Base-by-base conservation (phyloP, 768 basidiomycete species). In the Leccinum uliginosum region DNA sequence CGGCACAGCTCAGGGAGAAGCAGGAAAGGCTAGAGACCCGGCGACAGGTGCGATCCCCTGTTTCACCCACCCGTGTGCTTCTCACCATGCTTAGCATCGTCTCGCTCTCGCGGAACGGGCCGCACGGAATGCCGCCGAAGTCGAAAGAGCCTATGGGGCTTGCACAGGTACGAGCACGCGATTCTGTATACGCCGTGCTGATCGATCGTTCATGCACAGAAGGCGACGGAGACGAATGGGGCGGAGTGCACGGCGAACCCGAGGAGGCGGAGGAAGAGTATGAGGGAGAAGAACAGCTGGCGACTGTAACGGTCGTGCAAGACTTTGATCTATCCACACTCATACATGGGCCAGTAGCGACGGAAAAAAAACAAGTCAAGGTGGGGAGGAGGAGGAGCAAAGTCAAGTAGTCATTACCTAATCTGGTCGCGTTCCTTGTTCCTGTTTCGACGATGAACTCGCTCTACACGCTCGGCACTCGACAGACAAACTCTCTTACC, bases 251-350 rank as follows among this genome's bases (percentile, higher is more conserved):
- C 23, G 65, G 63, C 54, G 67, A 71, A 40, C 62, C 64, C 34
- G 63, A 72, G 67, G 60, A 72, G 9, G 75, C 78, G 52, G 85
- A 85, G 54, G 81, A 84, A 68, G 86, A 89, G 68, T 95, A 84
- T 61, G 87, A 90, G 63, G 87, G 87, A 62, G 91, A 93, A 65
- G 87, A 94, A 66, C 81, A 87, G 58, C 78, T 91, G 30, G 91
- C 94, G 46, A 92, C 89, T 17, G 93, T 97, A 46, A 94, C 93
- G 15, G 85, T 97, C 50, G 85, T 91, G 14, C 91, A 97, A 68
- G 92, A 97, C 69, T 91, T 96, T 69, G 91, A 95, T 69, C 84
- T 89, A 21, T 79, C 82, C 64, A 71, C 77, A 45, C 71, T 86
- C 67, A 76, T 82, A 30, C 80, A 84, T 60, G 84, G 77, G 7